phyloP scores from a whole-genome alignment of 129 eudicot species.

The Artemisia argyi region DNA sequence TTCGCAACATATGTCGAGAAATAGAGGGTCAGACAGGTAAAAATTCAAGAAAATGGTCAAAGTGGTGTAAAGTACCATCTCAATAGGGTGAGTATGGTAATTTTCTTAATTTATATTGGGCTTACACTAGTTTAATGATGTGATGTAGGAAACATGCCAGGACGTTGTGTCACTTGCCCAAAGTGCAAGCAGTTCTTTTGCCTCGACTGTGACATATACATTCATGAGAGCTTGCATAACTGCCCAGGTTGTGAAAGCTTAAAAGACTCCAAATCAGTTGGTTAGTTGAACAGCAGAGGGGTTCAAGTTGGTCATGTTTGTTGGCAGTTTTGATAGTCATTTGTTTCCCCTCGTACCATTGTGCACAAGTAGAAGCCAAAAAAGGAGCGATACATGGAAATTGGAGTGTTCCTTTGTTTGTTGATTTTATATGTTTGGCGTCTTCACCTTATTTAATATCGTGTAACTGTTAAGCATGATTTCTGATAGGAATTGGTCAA shows the following conservation, averaged over 20 bases:
- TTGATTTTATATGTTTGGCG: conserved; percentile 13
- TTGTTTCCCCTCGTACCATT: neutral
- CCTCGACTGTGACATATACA: conserved; percentile 95
- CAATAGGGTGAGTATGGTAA: too few relatives aligned
- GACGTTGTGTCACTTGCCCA: conserved; percentile 72
- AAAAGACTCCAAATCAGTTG: conserved; percentile 41
- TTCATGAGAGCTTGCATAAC: conserved; percentile 96
- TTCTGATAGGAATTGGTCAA: neutral
- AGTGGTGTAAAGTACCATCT: too few relatives aligned
- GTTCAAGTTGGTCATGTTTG: neutral
- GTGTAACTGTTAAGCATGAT: neutral
- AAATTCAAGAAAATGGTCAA: too few relatives aligned
- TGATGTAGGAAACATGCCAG: conserved; percentile 68
- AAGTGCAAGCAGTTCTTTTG: conserved; percentile 85
- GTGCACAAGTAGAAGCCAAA: conserved; percentile 1
- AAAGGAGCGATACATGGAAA: neutral
- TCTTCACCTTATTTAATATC: conserved; percentile 7
- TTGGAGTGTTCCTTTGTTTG: neutral
- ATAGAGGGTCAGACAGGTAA: too few relatives aligned
- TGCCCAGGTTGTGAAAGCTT: conserved; percentile 97
- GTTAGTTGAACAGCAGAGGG: neutral
- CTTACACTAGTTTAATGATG: neutral
- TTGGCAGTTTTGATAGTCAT: neutral
- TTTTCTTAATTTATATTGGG: neutral
- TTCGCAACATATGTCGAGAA: too few relatives aligned